These are phyloP conservation scores for Pythium oligandrum DNA, from an alignment of 352 stramenopile genomes.

Conservation along the genomic window DNA sequence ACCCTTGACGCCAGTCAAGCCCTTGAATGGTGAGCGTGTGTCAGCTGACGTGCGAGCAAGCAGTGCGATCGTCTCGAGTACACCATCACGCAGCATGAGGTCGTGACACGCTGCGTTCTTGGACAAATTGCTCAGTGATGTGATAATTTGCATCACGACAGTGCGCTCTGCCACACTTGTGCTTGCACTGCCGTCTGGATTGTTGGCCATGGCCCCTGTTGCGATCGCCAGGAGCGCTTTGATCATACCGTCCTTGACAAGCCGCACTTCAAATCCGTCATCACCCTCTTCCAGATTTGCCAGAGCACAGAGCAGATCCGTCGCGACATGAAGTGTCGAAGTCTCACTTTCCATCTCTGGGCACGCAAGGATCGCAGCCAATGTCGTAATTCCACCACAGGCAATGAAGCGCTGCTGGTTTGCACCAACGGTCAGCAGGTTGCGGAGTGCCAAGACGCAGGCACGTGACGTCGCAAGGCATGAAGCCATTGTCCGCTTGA, in stretches of 20 bases:
- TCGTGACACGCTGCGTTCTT: conserved; percentile 57
- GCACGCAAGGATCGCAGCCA: conserved; percentile 50
- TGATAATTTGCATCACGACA: conserved; percentile 51
- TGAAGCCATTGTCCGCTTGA: conserved; percentile 52
- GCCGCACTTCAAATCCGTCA: conserved; percentile 43
- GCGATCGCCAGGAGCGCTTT: conserved; percentile 54
- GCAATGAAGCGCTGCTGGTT: conserved; percentile 68
- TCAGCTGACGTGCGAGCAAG: conserved; percentile 29
- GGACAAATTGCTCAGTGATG: conserved; percentile 62
- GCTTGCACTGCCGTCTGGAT: conserved; percentile 8
- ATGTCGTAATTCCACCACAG: conserved; percentile 53
- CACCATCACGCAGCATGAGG: conserved; percentile 69
- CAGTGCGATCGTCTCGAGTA: conserved; percentile 45
- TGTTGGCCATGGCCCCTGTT: conserved; percentile 29
- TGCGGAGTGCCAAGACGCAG: conserved; percentile 69
- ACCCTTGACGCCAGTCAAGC: conserved; percentile 50
- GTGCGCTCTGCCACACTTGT: conserved; percentile 7
- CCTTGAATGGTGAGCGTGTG: conserved; percentile 42
- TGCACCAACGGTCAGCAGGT: conserved; percentile 48
- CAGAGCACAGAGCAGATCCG: conserved; percentile 64
- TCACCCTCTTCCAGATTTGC: conserved; percentile 33
- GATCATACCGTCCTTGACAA: conserved; percentile 74
- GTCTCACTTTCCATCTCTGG: conserved; percentile 42
- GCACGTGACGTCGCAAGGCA: conserved; percentile 51
- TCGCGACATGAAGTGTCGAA: conserved; percentile 42